Evolutionary conservation across 1,284 basidiomycete genomes (phyloP).

Genomic region (Trametes polyzona): DNA sequence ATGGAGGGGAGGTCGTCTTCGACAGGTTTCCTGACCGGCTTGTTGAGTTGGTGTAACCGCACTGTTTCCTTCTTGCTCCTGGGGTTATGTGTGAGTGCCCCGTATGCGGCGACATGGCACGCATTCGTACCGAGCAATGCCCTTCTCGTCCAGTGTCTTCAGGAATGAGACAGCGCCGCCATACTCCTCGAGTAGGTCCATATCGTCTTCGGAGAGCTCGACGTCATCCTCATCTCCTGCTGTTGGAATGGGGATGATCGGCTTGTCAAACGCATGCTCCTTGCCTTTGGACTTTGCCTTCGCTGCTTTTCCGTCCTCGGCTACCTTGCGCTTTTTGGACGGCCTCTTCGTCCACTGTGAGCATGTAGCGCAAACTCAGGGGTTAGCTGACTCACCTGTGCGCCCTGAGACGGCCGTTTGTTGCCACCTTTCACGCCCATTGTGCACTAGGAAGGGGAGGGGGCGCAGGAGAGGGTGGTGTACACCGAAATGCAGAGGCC

Average conservation of each 20-base stretch:
- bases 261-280: slow-evolving; percentile 60
- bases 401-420: slow-evolving; percentile 28
- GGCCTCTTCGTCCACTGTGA: slow-evolving; percentile 31
- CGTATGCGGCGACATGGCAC: too few species aligned
- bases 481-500: not conserved
- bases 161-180: slow-evolving; percentile 63
- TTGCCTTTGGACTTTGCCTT: slow-evolving; percentile 53
- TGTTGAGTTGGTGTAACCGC: slow-evolving; percentile 63
- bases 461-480: not conserved
- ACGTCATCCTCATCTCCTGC: slow-evolving; percentile 47
- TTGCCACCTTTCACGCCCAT: slow-evolving; percentile 29
- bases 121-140: slow-evolving; percentile 75
- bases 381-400: slow-evolving; percentile 19
- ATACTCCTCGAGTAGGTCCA: slow-evolving; percentile 62
- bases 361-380: not conserved
- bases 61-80: slow-evolving; percentile 83
- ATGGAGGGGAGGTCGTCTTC: slow-evolving; percentile 68
- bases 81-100: too few species aligned
- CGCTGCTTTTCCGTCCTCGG: slow-evolving; percentile 22
- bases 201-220: slow-evolving; percentile 64
- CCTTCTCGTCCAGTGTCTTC: slow-evolving; percentile 63
- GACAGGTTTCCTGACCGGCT: slow-evolving; percentile 51
- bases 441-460: too few species aligned
- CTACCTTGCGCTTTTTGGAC: slow-evolving; percentile 43
- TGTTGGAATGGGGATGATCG: slow-evolving; percentile 64